These are phyloP conservation scores for Ascochyta lentis DNA, from an alignment of 2,329 filamentous ascomycete genomes.

Conservation along the genomic window DNA sequence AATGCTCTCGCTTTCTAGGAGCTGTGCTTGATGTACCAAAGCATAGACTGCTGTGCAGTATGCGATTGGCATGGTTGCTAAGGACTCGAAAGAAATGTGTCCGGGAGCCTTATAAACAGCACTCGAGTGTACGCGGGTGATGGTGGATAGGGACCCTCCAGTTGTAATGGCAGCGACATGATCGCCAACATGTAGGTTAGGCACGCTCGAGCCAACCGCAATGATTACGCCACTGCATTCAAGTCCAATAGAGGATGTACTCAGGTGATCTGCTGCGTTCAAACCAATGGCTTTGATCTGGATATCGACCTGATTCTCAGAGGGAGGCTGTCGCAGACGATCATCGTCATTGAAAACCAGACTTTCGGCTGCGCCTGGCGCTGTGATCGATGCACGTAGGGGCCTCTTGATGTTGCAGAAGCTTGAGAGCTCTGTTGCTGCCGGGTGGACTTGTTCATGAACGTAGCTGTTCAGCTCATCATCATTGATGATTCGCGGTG, in stretches of 20 bases:
- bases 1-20: slow-evolving; percentile 42
- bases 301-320: slow-evolving; percentile 41
- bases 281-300: slow-evolving; percentile 38
- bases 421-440: slow-evolving; percentile 21
- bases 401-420: slow-evolving; percentile 23
- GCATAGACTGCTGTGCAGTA: slow-evolving; percentile 36
- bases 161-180: slow-evolving; percentile 31
- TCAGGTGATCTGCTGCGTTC: not conserved
- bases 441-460: slow-evolving; percentile 26
- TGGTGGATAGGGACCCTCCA: slow-evolving; percentile 28
- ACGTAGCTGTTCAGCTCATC: slow-evolving; percentile 31
- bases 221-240: slow-evolving; percentile 23
- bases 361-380: slow-evolving; percentile 24
- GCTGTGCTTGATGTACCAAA: slow-evolving; percentile 36
- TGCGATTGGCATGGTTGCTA: slow-evolving; percentile 31
- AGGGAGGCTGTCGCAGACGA: not conserved
- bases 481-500: slow-evolving; percentile 27
- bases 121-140: slow-evolving; percentile 22
- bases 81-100: slow-evolving; percentile 33
- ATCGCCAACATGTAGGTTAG: slow-evolving; percentile 30
- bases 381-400: slow-evolving; percentile 19
- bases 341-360: slow-evolving; percentile 30
- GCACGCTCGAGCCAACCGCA: slow-evolving; percentile 23
- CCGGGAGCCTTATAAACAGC: slow-evolving; percentile 28
- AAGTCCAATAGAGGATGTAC: slow-evolving; percentile 3